A percentile compares a stretch with the other conserved stretches of the same genome.
These are phyloP conservation scores for Xylariales sp. DNA, from an alignment of 2,329 filamentous ascomycete species.

Conservation along the genomic window DNA sequence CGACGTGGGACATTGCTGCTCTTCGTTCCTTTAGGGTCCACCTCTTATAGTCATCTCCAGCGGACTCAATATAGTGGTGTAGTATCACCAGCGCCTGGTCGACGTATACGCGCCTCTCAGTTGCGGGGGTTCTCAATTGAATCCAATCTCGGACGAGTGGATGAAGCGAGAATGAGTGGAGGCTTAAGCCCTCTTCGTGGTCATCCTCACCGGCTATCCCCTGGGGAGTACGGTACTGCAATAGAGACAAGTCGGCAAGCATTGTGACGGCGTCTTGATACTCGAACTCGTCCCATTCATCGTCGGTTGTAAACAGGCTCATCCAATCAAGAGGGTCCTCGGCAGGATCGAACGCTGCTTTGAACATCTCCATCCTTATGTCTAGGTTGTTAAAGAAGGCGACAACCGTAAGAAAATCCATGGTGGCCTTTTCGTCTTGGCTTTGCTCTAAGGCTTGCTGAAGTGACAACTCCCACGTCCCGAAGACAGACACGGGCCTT, in stretches of 20 bases:
- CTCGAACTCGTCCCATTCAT: constrained; percentile 22
- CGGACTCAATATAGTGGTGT: constrained; percentile 14
- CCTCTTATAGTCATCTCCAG: constrained; percentile 18
- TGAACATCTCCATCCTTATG: constrained; percentile 24
- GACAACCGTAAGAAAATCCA: constrained; percentile 1
- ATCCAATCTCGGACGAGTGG: constrained; percentile 19
- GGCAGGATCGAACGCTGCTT: constrained; percentile 11
- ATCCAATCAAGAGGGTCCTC: constrained; percentile 7
- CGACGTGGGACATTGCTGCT: constrained; percentile 21
- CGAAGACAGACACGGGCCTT: constrained; percentile 18
- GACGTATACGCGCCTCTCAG: constrained; percentile 15
- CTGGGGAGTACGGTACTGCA: constrained; percentile 15
- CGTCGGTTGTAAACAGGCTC: constrained; percentile 7
- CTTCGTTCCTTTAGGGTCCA: constrained; percentile 24
- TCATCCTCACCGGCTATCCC: constrained; percentile 7
- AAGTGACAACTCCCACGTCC: constrained; percentile 22
- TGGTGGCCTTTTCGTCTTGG: constrained; percentile 1
- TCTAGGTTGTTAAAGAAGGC: constrained; percentile 20
- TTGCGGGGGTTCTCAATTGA: constrained; percentile 14
- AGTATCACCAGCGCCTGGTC: constrained; percentile 19
- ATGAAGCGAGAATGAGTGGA: constrained; percentile 22
- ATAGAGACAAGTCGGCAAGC: constrained; percentile 16
- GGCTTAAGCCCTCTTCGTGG: constrained; percentile 15
- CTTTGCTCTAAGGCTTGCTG: constrained; percentile 19
- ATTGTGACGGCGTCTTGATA: constrained; percentile 15